Evolutionary conservation across 108 stramenopile species (phyloP).

Genomic region (Schizochytrium sp.): DNA sequence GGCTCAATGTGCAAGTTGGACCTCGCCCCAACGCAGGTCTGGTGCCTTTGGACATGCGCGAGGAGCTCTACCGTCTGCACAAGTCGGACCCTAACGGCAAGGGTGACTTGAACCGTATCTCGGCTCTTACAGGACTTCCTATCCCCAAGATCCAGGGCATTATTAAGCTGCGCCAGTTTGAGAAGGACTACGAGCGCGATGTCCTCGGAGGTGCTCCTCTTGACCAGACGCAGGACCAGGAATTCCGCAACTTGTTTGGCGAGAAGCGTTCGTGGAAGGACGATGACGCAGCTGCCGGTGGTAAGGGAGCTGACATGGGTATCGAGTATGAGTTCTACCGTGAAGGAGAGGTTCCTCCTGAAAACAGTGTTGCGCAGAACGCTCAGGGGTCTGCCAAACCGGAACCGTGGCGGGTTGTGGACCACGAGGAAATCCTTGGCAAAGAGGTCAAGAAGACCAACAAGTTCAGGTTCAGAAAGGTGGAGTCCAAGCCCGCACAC

Average conservation of each 20-base stretch:
- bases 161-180: neutral
- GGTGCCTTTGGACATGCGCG: conserved; percentile 58
- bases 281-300: neutral
- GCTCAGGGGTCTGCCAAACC: neutral
- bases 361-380: neutral
- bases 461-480: neutral
- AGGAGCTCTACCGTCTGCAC: conserved; percentile 29
- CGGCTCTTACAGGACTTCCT: conserved; percentile 27
- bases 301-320: neutral
- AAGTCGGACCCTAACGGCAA: conserved; percentile 48
- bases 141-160: conserved; percentile 1
- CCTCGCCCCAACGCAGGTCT: conserved; percentile 34
- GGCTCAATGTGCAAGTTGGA: neutral
- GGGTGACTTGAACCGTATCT: conserved; percentile 34
- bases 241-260: conserved; percentile 34
- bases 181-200: conserved; percentile 49
- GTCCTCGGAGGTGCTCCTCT: conserved; percentile 1
- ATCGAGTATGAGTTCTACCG: conserved; percentile 14
- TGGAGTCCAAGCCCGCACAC: conserved; percentile 26
- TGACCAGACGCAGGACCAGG: conserved; percentile 54
- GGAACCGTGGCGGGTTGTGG: neutral
- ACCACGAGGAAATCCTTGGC: neutral
- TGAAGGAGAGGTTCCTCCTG: neutral
- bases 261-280: conserved; percentile 40
- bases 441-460: conserved; percentile 1